Base-by-base conservation (phyloP, 2,329 filamentous ascomycete species). In the Sclerotinia minor region DNA sequence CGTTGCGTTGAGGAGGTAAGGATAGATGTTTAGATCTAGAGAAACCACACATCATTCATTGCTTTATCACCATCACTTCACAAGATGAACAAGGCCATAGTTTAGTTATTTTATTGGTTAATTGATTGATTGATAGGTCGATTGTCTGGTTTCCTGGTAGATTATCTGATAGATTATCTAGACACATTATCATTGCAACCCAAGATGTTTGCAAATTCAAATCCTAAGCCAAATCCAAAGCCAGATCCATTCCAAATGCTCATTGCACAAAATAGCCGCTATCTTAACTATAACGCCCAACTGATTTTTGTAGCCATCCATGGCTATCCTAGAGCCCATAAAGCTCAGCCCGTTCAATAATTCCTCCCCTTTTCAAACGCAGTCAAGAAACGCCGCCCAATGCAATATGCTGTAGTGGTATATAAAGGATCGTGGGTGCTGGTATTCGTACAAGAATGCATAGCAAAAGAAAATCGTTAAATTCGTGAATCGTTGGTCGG, bases 361-460 rank as follows among this genome's bases (percentile, higher is more conserved):
- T 70, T 52, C 65, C 55, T 63, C 65, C 61, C 64, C 53, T 53
- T 57, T 60, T 26, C 49, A 53, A 68, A 38, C 52, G 57, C 49
- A 55, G 13, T 7, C 24, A 29, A 49, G 59, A 26, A 74, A 75
- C 74, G 69, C 74, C 74, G 65, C 67, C 71, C 71, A 68, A 74
- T 75, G 73, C 73, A 73, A 69, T 60, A 72, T 72, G 71, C 70
- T 68, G 67, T 59, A 67, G 70, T 73, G 67, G 63, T 66, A 68
- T 68, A 58, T 64, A 59, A 68, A 68, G 67, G 67, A 68, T 66
- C 68, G 74, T 75, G 73, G 74, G 72, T 71, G 71, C 71, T 72
- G 70, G 72, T 75, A 76, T 73, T 75, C 73, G 72, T 76, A 76
- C 72, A 74, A 61, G 73, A 75, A 74, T 72, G 72, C 72, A 71